These are phyloP conservation scores for Glycine latifolia DNA, from an alignment of 306 rosid species.

Conservation along the genomic window DNA sequence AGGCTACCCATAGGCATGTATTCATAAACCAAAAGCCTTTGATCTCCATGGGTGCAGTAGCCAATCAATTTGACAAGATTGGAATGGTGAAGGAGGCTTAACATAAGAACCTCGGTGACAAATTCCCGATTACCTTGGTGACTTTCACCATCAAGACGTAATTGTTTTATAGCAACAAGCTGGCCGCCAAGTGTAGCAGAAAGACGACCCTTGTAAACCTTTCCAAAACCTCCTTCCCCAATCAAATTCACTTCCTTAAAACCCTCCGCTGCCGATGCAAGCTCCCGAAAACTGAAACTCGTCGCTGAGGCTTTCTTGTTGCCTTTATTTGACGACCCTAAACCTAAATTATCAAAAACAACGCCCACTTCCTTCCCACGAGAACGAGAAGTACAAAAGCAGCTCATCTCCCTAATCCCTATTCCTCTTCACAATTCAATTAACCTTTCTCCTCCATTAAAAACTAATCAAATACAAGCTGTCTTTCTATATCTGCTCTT, in stretches of 20 bases:
- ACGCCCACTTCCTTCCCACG: slow-evolving; percentile 13
- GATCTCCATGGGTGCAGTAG: slow-evolving; percentile 85
- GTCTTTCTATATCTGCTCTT: not conserved
- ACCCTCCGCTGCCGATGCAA: slow-evolving; percentile 22
- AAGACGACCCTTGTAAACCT: slow-evolving; percentile 81
- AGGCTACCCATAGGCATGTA: slow-evolving; percentile 72
- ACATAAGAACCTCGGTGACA: slow-evolving; percentile 82
- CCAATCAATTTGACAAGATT: slow-evolving; percentile 85
- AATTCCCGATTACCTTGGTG: slow-evolving; percentile 86
- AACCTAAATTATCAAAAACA: not conserved
- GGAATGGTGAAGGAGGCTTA: slow-evolving; percentile 77
- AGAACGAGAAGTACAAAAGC: slow-evolving; percentile 29
- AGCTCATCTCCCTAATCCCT: slow-evolving; percentile 26
- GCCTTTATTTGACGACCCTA: not conserved
- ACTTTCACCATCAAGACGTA: slow-evolving; percentile 59
- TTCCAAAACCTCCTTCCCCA: slow-evolving; percentile 95
- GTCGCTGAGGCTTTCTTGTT: slow-evolving; percentile 26
- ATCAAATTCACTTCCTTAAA: slow-evolving; percentile 64
- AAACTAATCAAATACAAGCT: not conserved
- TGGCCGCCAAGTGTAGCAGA: slow-evolving; percentile 51
- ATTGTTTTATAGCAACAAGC: slow-evolving; percentile 85
- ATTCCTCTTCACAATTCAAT: too few relatives aligned
- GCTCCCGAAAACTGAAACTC: slow-evolving; percentile 39
- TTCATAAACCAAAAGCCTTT: slow-evolving; percentile 88
- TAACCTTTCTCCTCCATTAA: not conserved